Evolutionary conservation across 345 rosid species (phyloP).

Genomic region (Populus alba): DNA sequence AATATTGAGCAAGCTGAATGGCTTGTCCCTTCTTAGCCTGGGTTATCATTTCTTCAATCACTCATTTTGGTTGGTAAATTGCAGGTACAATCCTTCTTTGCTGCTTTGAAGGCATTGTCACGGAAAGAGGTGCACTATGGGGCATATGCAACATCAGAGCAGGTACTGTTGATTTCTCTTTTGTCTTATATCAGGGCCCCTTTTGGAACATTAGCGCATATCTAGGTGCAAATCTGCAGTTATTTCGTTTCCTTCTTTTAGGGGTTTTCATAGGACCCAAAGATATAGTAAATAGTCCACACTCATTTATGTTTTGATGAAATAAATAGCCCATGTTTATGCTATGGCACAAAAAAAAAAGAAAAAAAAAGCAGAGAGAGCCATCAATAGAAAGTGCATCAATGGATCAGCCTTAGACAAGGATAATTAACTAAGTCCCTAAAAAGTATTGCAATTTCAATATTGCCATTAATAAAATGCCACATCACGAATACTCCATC

Average conservation of each 20-base stretch:
- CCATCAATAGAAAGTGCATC: not conserved
- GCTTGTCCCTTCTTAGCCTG: not conserved
- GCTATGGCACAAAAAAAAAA: not conserved
- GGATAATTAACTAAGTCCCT: not conserved
- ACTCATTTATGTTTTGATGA: not conserved
- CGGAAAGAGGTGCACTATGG: conserved; percentile 97
- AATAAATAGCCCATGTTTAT: not conserved
- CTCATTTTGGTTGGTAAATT: not conserved
- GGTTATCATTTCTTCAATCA: not conserved
- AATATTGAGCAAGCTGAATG: not conserved
- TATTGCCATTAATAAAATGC: not conserved
- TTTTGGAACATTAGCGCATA: not conserved
- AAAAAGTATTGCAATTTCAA: not conserved
- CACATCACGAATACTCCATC: not conserved
- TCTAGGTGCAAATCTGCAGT: not conserved
- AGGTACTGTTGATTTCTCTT: conserved; percentile 48
- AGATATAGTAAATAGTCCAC: not conserved
- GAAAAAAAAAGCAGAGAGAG: not conserved
- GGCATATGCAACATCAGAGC: conserved; percentile 93
- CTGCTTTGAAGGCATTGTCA: conserved; percentile 82
- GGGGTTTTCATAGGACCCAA: not conserved
- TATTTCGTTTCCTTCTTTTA: not conserved
- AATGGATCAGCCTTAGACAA: not conserved
- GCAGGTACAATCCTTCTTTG: conserved; percentile 87
- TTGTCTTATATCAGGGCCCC: not conserved